phyloP scores from a whole-genome alignment of 306 rosid species.

The Glycine latifolia region DNA sequence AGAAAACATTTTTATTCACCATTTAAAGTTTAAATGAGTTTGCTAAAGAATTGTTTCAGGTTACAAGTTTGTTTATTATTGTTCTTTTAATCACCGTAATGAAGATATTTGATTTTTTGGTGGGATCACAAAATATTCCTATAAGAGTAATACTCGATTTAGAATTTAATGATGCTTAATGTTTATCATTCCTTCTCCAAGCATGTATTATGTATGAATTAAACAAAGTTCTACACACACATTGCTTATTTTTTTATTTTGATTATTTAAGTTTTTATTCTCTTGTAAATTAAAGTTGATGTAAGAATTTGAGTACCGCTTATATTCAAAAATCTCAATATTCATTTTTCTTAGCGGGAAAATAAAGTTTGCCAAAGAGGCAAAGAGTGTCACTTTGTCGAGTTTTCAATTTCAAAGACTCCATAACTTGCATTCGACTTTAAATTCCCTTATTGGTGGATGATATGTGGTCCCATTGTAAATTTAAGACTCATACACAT shows the following conservation, averaged over 20 bases:
- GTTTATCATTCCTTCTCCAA: too few relatives aligned
- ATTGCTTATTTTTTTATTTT: too few relatives aligned
- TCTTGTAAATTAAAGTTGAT: not conserved
- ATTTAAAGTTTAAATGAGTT: not conserved
- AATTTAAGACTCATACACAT: slow-evolving; percentile 8
- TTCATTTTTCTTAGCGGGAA: not conserved
- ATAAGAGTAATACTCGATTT: too few relatives aligned
- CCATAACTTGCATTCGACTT: slow-evolving; percentile 2
- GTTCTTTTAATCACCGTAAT: too few relatives aligned
- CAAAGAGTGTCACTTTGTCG: not conserved
- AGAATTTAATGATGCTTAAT: too few relatives aligned
- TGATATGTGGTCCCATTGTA: not conserved
- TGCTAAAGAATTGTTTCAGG: too few relatives aligned
- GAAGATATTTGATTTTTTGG: too few relatives aligned
- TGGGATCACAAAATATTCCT: too few relatives aligned
- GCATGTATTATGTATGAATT: too few relatives aligned
- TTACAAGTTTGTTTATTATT: not conserved
- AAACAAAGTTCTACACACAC: too few relatives aligned
- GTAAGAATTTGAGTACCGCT: not conserved
- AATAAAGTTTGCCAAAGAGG: not conserved
- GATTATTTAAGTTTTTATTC: not conserved
- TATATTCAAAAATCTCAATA: not conserved
- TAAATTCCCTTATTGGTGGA: not conserved
- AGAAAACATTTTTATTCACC: not conserved
- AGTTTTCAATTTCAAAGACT: not conserved